Evolutionary conservation across 257 asterid species (phyloP).

Genomic region (Ilex aquifolium): DNA sequence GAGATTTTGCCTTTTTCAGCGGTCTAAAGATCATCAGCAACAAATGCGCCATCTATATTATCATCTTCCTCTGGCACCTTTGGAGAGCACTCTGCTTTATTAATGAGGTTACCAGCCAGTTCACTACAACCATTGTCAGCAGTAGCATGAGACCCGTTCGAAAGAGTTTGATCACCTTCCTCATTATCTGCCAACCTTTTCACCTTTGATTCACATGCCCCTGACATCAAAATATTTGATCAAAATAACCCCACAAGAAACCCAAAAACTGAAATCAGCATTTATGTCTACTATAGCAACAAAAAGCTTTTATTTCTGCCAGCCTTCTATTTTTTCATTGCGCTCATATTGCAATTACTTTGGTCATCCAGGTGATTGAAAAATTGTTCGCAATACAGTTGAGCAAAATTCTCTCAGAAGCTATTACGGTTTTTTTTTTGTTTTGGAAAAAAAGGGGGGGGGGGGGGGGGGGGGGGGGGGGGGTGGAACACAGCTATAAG

Average conservation of each 20-base stretch:
- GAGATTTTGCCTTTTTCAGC: slow-evolving; percentile 68
- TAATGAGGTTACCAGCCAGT: slow-evolving; percentile 21
- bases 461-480: too few species aligned
- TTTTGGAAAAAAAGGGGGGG: too few species aligned
- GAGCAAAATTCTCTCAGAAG: background rate
- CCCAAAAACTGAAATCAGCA: background rate
- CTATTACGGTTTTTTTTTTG: background rate
- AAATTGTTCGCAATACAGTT: too few species aligned
- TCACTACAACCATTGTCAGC: slow-evolving; percentile 30
- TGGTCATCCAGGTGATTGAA: background rate
- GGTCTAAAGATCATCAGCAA: slow-evolving; percentile 49
- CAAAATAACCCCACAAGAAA: slow-evolving; percentile 8
- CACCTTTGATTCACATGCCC: slow-evolving; percentile 33
- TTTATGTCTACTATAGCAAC: background rate
- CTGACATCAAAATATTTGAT: slow-evolving; percentile 19
- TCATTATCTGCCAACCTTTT: slow-evolving; percentile 29
- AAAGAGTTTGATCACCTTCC: slow-evolving; percentile 28
- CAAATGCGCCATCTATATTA: slow-evolving; percentile 26
- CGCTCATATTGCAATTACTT: background rate
- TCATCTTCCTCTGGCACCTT: slow-evolving; percentile 27
- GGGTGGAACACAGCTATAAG: background rate
- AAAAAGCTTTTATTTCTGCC: too few species aligned
- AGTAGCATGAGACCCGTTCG: slow-evolving; percentile 29
- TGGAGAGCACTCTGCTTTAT: slow-evolving; percentile 21
- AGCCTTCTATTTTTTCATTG: background rate